Base-by-base conservation (phyloP, 768 basidiomycete genomes). In the Suillus sp. region DNA sequence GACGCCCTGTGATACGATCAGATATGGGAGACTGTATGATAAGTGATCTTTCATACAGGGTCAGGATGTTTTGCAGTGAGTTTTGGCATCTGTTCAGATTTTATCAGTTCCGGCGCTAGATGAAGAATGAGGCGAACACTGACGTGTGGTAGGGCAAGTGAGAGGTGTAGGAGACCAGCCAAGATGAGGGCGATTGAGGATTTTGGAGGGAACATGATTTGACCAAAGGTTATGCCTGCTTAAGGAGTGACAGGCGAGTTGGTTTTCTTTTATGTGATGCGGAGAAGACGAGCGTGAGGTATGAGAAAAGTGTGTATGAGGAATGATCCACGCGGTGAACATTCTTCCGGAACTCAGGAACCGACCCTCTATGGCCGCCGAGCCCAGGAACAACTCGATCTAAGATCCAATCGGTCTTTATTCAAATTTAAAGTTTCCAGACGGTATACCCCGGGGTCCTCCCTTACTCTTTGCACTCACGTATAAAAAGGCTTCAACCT, bases 61-160 rank as follows among this genome's bases (percentile, higher is more conserved):
- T 32, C 45, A 25, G 42, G 34, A 10, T 53, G 45, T 32, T 65
- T 65, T 37, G 59, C 53, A 9, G 57, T 53, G 10, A 16, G 47
- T 42, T 68, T 60, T 40, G 45, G 37, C 62, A 62, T 65, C 72
- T 73, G 50, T 27, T 1, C 45, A 50, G 18, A 22, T 2, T 3
- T 0, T 2, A 30, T 75, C 11, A 67, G 65, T 30, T 20, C 4
- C 16, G 25, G 35, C 25, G 48, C 32, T 27, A 59, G 18, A 38
- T 11, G 6, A 13, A 20, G 16, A 20, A 30, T 4, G 8, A 48
- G 0, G 14, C 5, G 2, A 14, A 27, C 1, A 43, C 70, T 32
- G 40, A 73, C 74, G n/a, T n/a, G n/a, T 1, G 74, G 74, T 20
- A 59, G 4, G 5, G 74, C 72, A 10, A 70, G 16, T 0, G 74